These are phyloP conservation scores for Lactarius quietus DNA, from an alignment of 768 basidiomycete species.

Conservation along the genomic window DNA sequence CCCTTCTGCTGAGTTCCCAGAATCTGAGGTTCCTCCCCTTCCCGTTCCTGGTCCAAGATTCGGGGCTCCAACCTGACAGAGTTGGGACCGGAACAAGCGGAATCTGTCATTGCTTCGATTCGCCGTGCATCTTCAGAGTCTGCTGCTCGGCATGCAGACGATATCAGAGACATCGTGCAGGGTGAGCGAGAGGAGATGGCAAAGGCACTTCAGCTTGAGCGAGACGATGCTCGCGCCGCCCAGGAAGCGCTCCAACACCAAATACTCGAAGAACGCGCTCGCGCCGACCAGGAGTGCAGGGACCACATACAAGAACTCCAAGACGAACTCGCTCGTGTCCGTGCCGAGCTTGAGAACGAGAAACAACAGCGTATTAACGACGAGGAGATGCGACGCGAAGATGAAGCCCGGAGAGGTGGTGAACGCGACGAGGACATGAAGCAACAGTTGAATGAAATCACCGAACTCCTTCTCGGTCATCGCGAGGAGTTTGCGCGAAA, in stretches of 20 bases:
- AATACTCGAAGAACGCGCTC: slow-evolving; percentile 17
- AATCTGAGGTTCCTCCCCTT: not conserved
- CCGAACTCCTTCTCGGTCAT: slow-evolving; percentile 68
- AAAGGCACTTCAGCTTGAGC: slow-evolving; percentile 19
- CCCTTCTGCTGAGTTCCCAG: not conserved
- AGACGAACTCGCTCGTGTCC: slow-evolving; percentile 54
- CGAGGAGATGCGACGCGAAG: slow-evolving; percentile 60
- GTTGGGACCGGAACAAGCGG: slow-evolving; percentile 29
- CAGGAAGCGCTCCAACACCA: slow-evolving; percentile 21
- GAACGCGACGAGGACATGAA: slow-evolving; percentile 61
- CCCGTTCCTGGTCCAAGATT: not conserved
- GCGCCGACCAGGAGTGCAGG: slow-evolving; percentile 47
- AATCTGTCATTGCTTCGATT: slow-evolving; percentile 38
- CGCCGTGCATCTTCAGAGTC: slow-evolving; percentile 49
- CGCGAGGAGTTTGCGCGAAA: slow-evolving; percentile 56
- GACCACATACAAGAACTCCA: slow-evolving; percentile 58
- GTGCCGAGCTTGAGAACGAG: slow-evolving; percentile 62
- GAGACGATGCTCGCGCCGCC: slow-evolving; percentile 25
- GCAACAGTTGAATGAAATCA: slow-evolving; percentile 64
- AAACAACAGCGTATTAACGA: slow-evolving; percentile 53
- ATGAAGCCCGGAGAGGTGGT: slow-evolving; percentile 50
- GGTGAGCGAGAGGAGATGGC: slow-evolving; percentile 27
- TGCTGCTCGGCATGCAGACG: slow-evolving; percentile 51
- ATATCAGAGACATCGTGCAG: slow-evolving; percentile 45
- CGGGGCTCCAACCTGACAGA: slow-evolving; percentile 9